Evolutionary conservation across 257 asterid species (phyloP), one percentile per base, ranked within the genome.

Genomic region (Gardenia jasminoides): DNA sequence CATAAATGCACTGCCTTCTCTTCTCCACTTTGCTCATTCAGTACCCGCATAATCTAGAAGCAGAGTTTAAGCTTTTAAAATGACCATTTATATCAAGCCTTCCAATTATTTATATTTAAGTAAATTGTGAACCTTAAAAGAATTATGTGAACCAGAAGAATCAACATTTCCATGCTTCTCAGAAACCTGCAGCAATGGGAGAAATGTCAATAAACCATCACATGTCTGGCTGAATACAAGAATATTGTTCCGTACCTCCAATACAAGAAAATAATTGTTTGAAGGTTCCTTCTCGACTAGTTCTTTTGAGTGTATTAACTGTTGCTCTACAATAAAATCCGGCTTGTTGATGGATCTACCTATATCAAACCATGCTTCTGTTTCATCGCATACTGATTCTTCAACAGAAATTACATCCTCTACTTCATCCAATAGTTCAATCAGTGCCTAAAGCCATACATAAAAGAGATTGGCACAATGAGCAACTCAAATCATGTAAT

Each of bases 401-500:
- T 93, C 92, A 78, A 84, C 97, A 20, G 93, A 90, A 73, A 93
- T 92, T 59, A 89, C 97, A 84, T 91, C 97, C 87, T 91, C 97
- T 54, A 95, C 99, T 92, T 95, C 89, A 89, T 95, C 99, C 86
- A 95, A 82, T 73, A 93, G 95, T 82, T 95, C 99, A 67, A 95
- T 92, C 82, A 95, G 83, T 77, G 97, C 97, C 98, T 95, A 90
- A 54, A 7, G 78, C n/a, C 17, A 71, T 20, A 66, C 26, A 46
- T 74, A 44, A n/a, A 74, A 46, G 47, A 39, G 30, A 54, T 31
- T 66, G 22, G 54, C 47, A 16, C 10, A 71, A 54, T 58, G 8
- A 54, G 52, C 33, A 28, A 10, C 12, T 59, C 26, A 11, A 50
- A 17, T 10, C 13, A 65, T 31, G 30, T 70, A 43, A 75, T 30